Evolutionary conservation across 2,329 filamentous ascomycete genomes (phyloP), one percentile per base, ranked within the genome.

Genomic region (Gaeumannomyces tritici): DNA sequence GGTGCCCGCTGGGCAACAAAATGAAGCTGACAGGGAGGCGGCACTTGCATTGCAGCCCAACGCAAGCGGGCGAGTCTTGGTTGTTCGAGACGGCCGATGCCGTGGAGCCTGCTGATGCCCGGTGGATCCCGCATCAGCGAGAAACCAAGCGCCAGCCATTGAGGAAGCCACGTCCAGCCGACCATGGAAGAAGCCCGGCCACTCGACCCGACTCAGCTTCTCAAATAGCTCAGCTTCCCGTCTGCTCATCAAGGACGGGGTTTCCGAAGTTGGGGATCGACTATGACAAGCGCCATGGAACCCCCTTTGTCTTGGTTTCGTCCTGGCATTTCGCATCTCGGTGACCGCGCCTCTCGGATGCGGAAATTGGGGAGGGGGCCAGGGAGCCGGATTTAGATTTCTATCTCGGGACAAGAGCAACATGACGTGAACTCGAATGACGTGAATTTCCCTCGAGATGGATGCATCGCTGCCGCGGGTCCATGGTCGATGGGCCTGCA

Each of bases 21-120:
- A 51, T 51, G 21, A 51, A 51, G 21, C 7, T 8, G 5, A 21
- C 42, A 51, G 42, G 42, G 42, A 55, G 28, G 56, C 56, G n/a
- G 57, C 57, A n/a, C 15, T 42, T 59, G 57, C 57, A 59, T 26
- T 59, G 57, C 57, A 59, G 57, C 57, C 57, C 57, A 35, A 59
- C 57, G n/a, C 35, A 24, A 24, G 35, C 57, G 26, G 57, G 29
- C 57, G 18, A 31, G 28, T 29, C n/a, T n/a, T 58, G 57, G n/a
- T 51, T 51, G 42, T 51, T 42, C 35, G 35, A 42, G 35, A 42
- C 13, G 2, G 29, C 8, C 33, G 33, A 42, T 42, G 33, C 8
- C 33, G 18, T 47, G 42, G 18, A 21, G 42, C 21, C 42, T n/a
- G 42, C 42, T 24, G 42, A 51, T 51, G 42, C 42, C 42, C 42